Conservation (phyloP, 257 asterid genomes). For the Solanum acaule region DNA sequence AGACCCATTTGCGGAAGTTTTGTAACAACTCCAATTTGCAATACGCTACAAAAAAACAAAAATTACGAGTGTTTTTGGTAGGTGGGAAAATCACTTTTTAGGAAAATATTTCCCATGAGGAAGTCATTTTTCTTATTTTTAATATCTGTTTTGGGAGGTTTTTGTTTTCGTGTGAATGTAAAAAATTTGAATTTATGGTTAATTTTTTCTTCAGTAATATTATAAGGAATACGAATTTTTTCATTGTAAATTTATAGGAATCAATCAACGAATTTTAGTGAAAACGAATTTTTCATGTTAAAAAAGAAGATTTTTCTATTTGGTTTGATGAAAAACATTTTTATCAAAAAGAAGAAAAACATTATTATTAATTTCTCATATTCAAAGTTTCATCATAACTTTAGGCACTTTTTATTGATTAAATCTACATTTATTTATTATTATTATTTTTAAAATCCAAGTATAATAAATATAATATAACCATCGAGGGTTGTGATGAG, state of each 20-base stretch:
- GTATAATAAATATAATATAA: background rate
- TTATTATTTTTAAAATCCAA: too few species aligned
- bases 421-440: background rate
- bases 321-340: too few species aligned
- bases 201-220: background rate
- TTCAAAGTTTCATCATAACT: too few species aligned
- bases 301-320: too few species aligned
- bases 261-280: background rate
- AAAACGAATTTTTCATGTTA: background rate
- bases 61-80: background rate
- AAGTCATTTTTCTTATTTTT: too few species aligned
- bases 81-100: background rate
- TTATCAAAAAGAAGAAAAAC: too few species aligned
- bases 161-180: background rate
- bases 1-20: background rate
- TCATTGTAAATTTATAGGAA: background rate
- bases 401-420: background rate
- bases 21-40: background rate
- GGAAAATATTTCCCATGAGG: background rate
- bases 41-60: background rate
- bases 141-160: background rate
- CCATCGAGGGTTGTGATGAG: rapidly evolving
- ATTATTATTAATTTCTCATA: too few species aligned
- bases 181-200: background rate
- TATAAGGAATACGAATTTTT: background rate